A percentile compares a stretch with the other conserved stretches of the same genome.
Evolutionary conservation across 108 stramenopile species (phyloP).

Genomic region (Conticribra guillardii): DNA sequence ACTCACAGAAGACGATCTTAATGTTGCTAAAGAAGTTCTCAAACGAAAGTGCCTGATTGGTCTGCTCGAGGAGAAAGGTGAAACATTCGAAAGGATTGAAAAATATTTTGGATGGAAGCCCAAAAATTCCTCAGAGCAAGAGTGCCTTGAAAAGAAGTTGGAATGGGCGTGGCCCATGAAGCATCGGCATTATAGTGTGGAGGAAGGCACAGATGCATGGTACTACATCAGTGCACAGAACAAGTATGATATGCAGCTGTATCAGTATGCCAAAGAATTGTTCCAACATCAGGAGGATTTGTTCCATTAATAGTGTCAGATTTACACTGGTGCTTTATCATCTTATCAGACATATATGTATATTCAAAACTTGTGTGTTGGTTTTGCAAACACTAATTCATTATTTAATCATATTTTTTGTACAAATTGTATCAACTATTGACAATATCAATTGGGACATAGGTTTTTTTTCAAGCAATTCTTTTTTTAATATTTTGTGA

Average conservation of each 20-base stretch:
- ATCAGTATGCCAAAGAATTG: constrained; percentile 51
- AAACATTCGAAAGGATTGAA: constrained; percentile 46
- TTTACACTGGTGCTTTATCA: too few relatives aligned
- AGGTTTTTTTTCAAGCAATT: too few relatives aligned
- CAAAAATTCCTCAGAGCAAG: constrained; percentile 29
- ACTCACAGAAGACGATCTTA: constrained; percentile 39
- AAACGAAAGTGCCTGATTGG: constrained; percentile 51
- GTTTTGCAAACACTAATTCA: too few relatives aligned
- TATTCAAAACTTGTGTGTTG: too few relatives aligned
- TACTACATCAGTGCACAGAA: constrained; percentile 40
- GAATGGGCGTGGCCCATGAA: constrained; percentile 58
- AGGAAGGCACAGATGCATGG: constrained; percentile 48
- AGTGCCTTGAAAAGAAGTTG: constrained; percentile 47
- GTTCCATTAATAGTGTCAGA: too few relatives aligned
- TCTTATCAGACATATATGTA: too few relatives aligned
- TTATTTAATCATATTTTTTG: too few relatives aligned
- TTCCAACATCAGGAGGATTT: constrained; percentile 35
- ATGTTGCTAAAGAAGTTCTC: constrained; percentile 48
- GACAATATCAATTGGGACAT: too few relatives aligned
- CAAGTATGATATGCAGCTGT: constrained; percentile 48
- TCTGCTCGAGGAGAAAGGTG: constrained; percentile 45
- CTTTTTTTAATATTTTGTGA: too few relatives aligned
- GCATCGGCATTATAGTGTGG: constrained; percentile 41
- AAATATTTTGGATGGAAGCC: constrained; percentile 49
- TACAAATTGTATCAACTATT: too few relatives aligned